phyloP scores from a whole-genome alignment of 805 yeast genomes.

The Starmerella floricola region DNA sequence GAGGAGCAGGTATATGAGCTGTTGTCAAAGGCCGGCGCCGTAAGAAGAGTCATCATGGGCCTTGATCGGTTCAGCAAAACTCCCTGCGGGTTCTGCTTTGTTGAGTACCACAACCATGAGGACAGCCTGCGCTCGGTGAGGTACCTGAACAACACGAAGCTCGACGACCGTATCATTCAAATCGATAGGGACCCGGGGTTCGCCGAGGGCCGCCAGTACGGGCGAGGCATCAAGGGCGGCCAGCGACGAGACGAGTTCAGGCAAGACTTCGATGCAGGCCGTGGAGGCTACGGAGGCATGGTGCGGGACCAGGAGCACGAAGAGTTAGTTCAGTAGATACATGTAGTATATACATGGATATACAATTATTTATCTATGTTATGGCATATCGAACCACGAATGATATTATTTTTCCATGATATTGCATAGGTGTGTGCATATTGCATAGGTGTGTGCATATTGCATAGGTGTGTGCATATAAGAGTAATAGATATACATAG shows the following conservation, averaged over 20 bases:
- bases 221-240: constrained; percentile 87
- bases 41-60: constrained; percentile 83
- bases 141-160: constrained; percentile 65
- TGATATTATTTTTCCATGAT: too few relatives aligned
- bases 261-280: constrained; percentile 35
- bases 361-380: too few relatives aligned
- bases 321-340: too few relatives aligned
- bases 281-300: constrained; percentile 34
- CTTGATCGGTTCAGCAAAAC: constrained; percentile 79
- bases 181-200: constrained; percentile 95
- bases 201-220: constrained; percentile 88
- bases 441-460: too few relatives aligned
- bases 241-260: constrained; percentile 65
- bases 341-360: not conserved
- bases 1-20: constrained; percentile 90
- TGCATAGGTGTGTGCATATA: too few relatives aligned
- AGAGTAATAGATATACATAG: too few relatives aligned
- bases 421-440: too few relatives aligned
- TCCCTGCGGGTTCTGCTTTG: constrained; percentile 95
- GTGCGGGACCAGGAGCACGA: constrained; percentile 8
- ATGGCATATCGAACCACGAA: too few relatives aligned
- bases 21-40: constrained; percentile 61
- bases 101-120: constrained; percentile 53
- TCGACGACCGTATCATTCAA: constrained; percentile 70
- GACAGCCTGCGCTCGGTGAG: constrained; percentile 76